Evolutionary conservation across 371 early-diverging fungal genomes (phyloP).

Genomic region (Mucor velutinosus): DNA sequence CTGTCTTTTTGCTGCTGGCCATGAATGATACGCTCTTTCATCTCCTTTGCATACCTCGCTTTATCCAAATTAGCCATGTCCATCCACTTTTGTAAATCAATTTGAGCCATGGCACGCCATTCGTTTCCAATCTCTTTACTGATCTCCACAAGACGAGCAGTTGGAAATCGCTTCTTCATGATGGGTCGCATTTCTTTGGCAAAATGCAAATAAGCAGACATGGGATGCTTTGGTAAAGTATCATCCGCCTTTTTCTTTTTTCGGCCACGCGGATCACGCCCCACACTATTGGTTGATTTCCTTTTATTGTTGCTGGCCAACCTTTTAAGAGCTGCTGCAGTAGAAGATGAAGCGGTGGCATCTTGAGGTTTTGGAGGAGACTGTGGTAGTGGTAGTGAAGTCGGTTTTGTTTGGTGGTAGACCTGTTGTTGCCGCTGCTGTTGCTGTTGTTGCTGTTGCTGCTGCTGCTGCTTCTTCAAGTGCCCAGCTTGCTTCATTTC

Average conservation of each 20-base stretch:
- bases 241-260: slow-evolving; percentile 68
- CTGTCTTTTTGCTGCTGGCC: slow-evolving; percentile 19
- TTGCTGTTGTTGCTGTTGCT: slow-evolving; percentile 5
- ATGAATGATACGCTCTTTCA: slow-evolving; percentile 45
- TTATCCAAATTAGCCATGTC: slow-evolving; percentile 70
- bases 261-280: slow-evolving; percentile 47
- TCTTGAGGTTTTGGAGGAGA: not conserved
- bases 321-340: not conserved
- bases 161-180: slow-evolving; percentile 56
- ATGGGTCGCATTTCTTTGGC: slow-evolving; percentile 62
- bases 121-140: slow-evolving; percentile 64
- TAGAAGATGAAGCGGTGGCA: not conserved
- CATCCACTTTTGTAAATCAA: slow-evolving; percentile 61
- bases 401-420: no score
- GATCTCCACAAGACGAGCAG: slow-evolving; percentile 65
- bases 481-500: slow-evolving; percentile 56
- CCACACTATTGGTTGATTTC: not conserved
- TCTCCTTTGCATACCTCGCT: slow-evolving; percentile 72
- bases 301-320: not conserved
- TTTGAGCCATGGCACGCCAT: slow-evolving; percentile 62
- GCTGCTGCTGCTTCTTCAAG: slow-evolving; percentile 22
- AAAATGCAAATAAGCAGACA: slow-evolving; percentile 76
- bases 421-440: slow-evolving; percentile 2
- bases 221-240: slow-evolving; percentile 80
- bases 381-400: not conserved